Percentiles rank a stretch among this genome's conserved stretches.
Conservation (phyloP, 345 rosid genomes). For the Eucalyptus globulus region DNA sequence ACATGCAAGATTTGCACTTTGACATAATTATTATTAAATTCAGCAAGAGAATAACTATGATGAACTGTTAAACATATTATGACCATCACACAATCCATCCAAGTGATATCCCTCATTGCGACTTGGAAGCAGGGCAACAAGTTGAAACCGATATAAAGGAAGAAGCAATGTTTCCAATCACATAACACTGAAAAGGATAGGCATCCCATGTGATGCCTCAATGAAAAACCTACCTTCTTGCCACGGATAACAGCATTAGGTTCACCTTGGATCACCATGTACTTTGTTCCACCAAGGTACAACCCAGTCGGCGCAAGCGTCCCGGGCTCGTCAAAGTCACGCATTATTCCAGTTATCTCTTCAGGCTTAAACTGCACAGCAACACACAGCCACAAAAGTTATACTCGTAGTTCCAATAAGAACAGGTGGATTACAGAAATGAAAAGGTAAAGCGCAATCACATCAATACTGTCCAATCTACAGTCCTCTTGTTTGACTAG, state of each 20-base stretch:
- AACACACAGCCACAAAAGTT: neutral
- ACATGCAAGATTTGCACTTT: neutral
- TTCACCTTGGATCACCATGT: constrained; percentile 44
- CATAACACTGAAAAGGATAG: neutral
- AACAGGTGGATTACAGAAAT: neutral
- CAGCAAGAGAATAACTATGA: neutral
- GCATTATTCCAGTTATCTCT: constrained; percentile 15
- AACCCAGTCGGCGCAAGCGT: constrained; percentile 31
- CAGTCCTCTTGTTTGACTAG: neutral
- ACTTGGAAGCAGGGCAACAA: neutral
- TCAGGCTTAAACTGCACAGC: constrained; percentile 1
- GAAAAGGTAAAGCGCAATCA: neutral
- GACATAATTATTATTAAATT: neutral
- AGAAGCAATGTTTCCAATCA: neutral
- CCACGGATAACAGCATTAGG: constrained; percentile 32
- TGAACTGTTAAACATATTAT: neutral
- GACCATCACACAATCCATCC: neutral
- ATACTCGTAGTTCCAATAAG: neutral
- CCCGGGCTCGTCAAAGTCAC: constrained; percentile 31
- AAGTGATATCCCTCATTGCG: neutral
- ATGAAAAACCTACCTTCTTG: constrained; percentile 14
- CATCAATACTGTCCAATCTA: neutral
- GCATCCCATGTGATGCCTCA: neutral
- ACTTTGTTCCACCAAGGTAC: constrained; percentile 29
- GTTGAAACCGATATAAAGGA: neutral